Percentiles rank a stretch among this genome's conserved stretches.
Evolutionary conservation across 805 yeast species (phyloP).

Genomic region (Saturnispora zaruensis): DNA sequence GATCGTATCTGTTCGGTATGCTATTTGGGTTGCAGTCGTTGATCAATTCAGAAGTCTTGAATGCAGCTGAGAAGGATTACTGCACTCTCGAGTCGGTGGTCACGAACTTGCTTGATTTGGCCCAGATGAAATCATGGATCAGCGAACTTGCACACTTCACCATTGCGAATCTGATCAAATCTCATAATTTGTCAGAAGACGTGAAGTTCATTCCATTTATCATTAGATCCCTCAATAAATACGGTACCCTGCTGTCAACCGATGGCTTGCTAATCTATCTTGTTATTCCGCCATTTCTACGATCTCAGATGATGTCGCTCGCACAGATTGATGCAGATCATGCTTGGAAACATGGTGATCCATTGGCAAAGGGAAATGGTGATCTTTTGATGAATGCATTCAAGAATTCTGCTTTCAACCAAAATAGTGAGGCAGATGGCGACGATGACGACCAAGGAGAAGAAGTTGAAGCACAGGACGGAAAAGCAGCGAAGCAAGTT

Average conservation of each 20-base stretch:
- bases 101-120: conserved; percentile 44
- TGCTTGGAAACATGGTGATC: conserved; percentile 68
- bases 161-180: conserved; percentile 43
- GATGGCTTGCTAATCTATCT: conserved; percentile 77
- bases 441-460: conserved; percentile 28
- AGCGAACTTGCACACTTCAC: conserved; percentile 75
- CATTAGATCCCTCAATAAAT: conserved; percentile 38
- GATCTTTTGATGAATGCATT: conserved; percentile 51
- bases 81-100: conserved; percentile 33
- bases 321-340: conserved; percentile 15
- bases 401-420: conserved; percentile 42
- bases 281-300: conserved; percentile 32
- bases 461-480: conserved; percentile 25
- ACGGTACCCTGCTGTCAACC: conserved; percentile 52
- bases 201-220: conserved; percentile 16
- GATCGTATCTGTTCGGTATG: conserved; percentile 73
- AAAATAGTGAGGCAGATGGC: conserved; percentile 29
- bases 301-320: conserved; percentile 13
- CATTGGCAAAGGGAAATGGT: conserved; percentile 65
- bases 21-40: conserved; percentile 77
- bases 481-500: neutral
- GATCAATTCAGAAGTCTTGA: conserved; percentile 43
- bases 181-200: conserved; percentile 17
- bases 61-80: conserved; percentile 14
- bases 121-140: conserved; percentile 70